phyloP scores from a whole-genome alignment of 371 early-diverging fungal genomes.

The Chytridiales sp. region DNA sequence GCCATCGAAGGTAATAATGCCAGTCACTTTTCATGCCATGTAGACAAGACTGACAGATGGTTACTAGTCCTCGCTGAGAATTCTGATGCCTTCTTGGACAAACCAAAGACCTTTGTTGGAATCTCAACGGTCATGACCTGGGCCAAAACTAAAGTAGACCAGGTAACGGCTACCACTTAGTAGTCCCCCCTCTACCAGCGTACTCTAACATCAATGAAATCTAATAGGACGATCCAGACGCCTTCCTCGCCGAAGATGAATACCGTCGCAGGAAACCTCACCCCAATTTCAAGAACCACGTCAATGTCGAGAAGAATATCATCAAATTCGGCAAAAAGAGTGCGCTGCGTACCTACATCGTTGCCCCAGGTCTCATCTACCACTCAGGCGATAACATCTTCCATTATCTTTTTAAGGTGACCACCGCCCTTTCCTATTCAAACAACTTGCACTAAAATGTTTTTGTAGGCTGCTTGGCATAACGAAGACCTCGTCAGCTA shows the following conservation, averaged over 20 bases:
- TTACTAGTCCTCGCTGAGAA: slow-evolving; percentile 43
- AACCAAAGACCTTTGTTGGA: slow-evolving; percentile 52
- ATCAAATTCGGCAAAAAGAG: slow-evolving; percentile 51
- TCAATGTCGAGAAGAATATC: slow-evolving; percentile 50
- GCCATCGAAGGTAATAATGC: slow-evolving; percentile 41
- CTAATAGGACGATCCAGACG: slow-evolving; percentile 51
- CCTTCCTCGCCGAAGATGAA: slow-evolving; percentile 53
- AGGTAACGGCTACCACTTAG: slow-evolving; percentile 16
- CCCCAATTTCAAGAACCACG: slow-evolving; percentile 51
- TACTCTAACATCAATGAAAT: background rate
- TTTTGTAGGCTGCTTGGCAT: slow-evolving; percentile 48
- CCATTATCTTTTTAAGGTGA: slow-evolving; percentile 52
- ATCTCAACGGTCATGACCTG: slow-evolving; percentile 57
- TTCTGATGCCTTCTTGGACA: slow-evolving; percentile 44
- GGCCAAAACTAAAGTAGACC: slow-evolving; percentile 54
- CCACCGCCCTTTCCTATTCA: background rate
- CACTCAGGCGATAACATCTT: slow-evolving; percentile 53
- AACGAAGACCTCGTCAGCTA: slow-evolving; percentile 47
- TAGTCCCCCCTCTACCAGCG: slow-evolving; percentile 1
- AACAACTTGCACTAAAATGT: background rate
- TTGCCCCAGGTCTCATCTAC: slow-evolving; percentile 51
- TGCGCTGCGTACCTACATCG: slow-evolving; percentile 46
- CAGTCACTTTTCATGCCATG: background rate
- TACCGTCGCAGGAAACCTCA: slow-evolving; percentile 55
- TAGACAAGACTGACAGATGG: background rate